These are phyloP conservation scores for Tylopilus vinaceipallidus DNA, from an alignment of 768 basidiomycete genomes.

Conservation along the genomic window DNA sequence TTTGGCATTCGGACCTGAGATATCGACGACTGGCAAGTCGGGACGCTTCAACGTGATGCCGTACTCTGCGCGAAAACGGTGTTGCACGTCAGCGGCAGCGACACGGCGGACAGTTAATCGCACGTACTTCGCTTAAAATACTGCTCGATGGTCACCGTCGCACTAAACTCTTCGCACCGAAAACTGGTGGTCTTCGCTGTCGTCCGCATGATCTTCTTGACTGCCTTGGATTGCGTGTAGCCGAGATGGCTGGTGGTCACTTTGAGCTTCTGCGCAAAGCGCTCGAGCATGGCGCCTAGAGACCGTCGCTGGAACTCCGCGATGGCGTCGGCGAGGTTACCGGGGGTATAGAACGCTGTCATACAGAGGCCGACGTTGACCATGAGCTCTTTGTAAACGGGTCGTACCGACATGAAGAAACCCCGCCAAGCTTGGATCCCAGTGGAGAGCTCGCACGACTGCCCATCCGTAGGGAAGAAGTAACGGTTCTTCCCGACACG, in stretches of 20 bases:
- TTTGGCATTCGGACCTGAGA: constrained; percentile 35
- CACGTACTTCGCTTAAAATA: constrained; percentile 63
- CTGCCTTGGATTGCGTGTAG: constrained; percentile 48
- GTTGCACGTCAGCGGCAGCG: constrained; percentile 9
- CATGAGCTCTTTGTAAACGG: constrained; percentile 46
- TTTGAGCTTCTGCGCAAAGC: constrained; percentile 52
- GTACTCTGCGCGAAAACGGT: constrained; percentile 46
- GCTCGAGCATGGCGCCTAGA: constrained; percentile 42
- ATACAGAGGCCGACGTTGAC: constrained; percentile 56
- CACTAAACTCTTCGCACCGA: constrained; percentile 54
- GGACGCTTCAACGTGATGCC: constrained; percentile 49
- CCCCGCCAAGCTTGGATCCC: constrained; percentile 47
- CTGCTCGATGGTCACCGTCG: constrained; percentile 51
- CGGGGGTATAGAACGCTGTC: constrained; percentile 54
- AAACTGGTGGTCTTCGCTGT: constrained; percentile 52
- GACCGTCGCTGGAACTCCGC: constrained; percentile 44
- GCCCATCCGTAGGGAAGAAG: constrained; percentile 42
- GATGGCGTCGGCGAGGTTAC: constrained; percentile 62
- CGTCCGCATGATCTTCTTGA: constrained; percentile 37
- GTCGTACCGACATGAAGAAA: constrained; percentile 51
- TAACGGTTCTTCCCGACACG: constrained; percentile 50
- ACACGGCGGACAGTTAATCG: not conserved
- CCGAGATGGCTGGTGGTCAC: constrained; percentile 58
- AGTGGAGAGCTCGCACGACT: constrained; percentile 28
- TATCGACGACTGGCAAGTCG: constrained; percentile 56